Evolutionary conservation across 2,329 filamentous ascomycete species (phyloP).

Genomic region (Penicillium expansum): DNA sequence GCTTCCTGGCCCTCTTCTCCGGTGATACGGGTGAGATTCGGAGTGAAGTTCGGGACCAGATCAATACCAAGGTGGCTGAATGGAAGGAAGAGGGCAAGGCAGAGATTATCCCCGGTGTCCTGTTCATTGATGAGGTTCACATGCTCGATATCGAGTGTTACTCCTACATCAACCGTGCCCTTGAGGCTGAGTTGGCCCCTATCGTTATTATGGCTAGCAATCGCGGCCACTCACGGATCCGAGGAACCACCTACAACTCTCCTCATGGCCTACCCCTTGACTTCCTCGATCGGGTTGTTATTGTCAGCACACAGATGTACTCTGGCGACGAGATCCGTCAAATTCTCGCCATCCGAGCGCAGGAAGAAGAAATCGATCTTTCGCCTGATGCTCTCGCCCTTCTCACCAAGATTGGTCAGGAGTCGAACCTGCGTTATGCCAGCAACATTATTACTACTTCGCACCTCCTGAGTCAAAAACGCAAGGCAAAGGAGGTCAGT

Average conservation of each 20-base stretch:
- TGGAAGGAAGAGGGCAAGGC: slow-evolving; percentile 99
- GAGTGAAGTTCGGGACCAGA: slow-evolving; percentile 95
- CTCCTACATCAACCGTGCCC: slow-evolving; percentile 94
- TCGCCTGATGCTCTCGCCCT: slow-evolving; percentile 86
- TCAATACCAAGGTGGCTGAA: slow-evolving; percentile 97
- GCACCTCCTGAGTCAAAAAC: slow-evolving; percentile 81
- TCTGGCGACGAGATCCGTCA: slow-evolving; percentile 79
- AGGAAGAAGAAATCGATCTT: slow-evolving; percentile 93
- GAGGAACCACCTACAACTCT: slow-evolving; percentile 88
- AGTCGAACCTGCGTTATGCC: slow-evolving; percentile 90
- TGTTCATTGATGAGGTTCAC: slow-evolving; percentile 99
- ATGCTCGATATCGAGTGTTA: slow-evolving; percentile 99
- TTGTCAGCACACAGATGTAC: slow-evolving; percentile 91
- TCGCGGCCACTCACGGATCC: slow-evolving; percentile 83
- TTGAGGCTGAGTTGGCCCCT: slow-evolving; percentile 91
- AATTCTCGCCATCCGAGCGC: slow-evolving; percentile 86
- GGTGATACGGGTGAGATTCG: slow-evolving; percentile 97
- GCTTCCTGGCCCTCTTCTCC: slow-evolving; percentile 94
- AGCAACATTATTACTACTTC: slow-evolving; percentile 96
- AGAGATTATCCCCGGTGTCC: slow-evolving; percentile 91
- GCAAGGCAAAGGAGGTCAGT: slow-evolving; percentile 76
- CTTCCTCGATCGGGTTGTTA: slow-evolving; percentile 92
- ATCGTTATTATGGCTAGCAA: slow-evolving; percentile 99
- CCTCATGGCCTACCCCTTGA: slow-evolving; percentile 93
- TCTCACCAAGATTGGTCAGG: slow-evolving; percentile 91